A percentile compares a stretch with the other conserved stretches of the same genome.
Evolutionary conservation across 1,139 yeast genomes (phyloP).

Genomic region (Starmera stellimalicola): DNA sequence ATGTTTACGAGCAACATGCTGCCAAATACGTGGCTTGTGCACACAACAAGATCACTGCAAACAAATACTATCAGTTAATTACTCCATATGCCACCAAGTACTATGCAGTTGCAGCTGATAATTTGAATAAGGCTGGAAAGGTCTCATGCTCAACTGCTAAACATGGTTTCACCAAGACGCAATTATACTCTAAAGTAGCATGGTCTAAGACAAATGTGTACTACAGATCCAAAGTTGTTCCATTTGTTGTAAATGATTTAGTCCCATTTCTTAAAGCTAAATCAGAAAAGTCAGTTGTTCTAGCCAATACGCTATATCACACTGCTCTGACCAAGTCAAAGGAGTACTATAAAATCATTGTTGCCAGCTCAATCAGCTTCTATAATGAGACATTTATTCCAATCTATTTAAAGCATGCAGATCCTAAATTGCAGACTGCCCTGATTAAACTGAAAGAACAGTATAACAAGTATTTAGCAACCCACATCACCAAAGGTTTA

Average conservation of each 20-base stretch:
- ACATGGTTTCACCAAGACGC: neutral
- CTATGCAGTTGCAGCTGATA: neutral
- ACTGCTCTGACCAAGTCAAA: too few species aligned
- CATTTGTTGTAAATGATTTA: conserved; percentile 1
- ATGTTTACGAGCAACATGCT: neutral
- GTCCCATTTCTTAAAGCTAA: conserved; percentile 4
- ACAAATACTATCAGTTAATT: conserved; percentile 5
- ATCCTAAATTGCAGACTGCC: neutral
- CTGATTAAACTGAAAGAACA: neutral
- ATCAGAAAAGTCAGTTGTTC: conserved; percentile 3
- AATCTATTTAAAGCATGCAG: neutral
- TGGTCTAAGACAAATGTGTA: neutral
- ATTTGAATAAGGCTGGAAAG: neutral
- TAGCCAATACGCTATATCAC: conserved; percentile 2
- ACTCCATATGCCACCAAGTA: conserved; percentile 1
- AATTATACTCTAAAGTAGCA: too few species aligned
- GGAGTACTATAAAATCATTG: conserved; percentile 1
- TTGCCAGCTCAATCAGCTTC: neutral
- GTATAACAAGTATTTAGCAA: neutral
- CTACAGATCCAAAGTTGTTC: neutral
- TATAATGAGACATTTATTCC: neutral
- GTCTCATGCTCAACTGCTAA: neutral
- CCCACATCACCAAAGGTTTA: neutral
- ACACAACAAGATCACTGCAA: conserved; percentile 3
- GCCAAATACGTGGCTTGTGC: conserved; percentile 5